A percentile compares a stretch with the other conserved stretches of the same genome.
phyloP scores from a whole-genome alignment of 257 asterid genomes.

The Lycium barbarum region DNA sequence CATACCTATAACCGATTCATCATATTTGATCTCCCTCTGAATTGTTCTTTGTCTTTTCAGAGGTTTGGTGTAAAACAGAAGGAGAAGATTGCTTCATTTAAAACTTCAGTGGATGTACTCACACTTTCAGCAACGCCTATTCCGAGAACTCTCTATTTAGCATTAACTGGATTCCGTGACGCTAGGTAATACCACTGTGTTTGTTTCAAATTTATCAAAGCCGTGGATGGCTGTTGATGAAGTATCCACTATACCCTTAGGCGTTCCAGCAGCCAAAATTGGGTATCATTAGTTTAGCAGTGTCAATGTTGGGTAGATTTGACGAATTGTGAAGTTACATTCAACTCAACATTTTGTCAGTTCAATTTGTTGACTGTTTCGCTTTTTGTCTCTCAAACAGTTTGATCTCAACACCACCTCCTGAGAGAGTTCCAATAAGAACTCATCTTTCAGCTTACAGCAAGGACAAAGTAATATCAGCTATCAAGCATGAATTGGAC shows the following conservation, averaged over 20 bases:
- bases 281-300: constrained; percentile 22
- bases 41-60: constrained; percentile 54
- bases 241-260: constrained; percentile 25
- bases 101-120: constrained; percentile 95
- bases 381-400: constrained; percentile 49
- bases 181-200: constrained; percentile 71
- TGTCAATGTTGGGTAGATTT: constrained; percentile 26
- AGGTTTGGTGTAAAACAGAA: constrained; percentile 98
- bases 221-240: constrained; percentile 26
- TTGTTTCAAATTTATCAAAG: constrained; percentile 23
- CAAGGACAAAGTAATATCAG: constrained; percentile 73
- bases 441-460: constrained; percentile 86
- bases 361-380: neutral
- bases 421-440: constrained; percentile 96
- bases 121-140: constrained; percentile 99
- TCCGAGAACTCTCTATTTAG: constrained; percentile 95
- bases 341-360: constrained; percentile 24
- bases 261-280: constrained; percentile 26
- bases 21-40: constrained; percentile 28
- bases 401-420: constrained; percentile 94
- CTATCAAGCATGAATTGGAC: constrained; percentile 84
- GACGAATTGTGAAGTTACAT: constrained; percentile 22
- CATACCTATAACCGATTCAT: constrained; percentile 16
- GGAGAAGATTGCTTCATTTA: constrained; percentile 96
- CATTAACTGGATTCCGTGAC: constrained; percentile 97